A percentile compares a stretch with the other conserved stretches of the same genome.
Evolutionary conservation across 139 green algal species (phyloP).

Genomic region (Tetraselmis striata): DNA sequence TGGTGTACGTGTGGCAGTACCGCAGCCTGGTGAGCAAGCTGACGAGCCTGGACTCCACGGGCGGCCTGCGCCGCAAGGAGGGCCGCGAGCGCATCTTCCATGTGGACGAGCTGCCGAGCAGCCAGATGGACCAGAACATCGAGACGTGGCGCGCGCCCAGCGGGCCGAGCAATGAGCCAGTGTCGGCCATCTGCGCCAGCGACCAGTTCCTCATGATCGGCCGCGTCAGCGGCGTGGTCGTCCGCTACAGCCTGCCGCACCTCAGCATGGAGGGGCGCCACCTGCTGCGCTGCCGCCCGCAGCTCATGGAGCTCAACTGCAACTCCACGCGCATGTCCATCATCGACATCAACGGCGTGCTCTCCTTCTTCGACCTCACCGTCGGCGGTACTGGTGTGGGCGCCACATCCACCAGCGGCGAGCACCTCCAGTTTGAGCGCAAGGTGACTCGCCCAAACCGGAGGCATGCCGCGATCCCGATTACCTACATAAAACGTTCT

Average conservation of each 20-base stretch:
- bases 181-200: constrained; percentile 47
- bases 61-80: neutral
- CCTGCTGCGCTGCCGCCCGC: constrained; percentile 44
- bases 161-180: constrained; percentile 39
- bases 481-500: no score
- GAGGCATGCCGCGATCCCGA: no score
- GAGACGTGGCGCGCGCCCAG: neutral
- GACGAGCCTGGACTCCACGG: constrained; percentile 8
- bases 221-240: constrained; percentile 45
- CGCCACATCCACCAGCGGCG: neutral
- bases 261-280: constrained; percentile 43
- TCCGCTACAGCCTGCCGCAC: constrained; percentile 44
- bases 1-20: constrained; percentile 70
- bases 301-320: constrained; percentile 63
- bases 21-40: constrained; percentile 12
- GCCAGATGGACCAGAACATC: neutral
- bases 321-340: constrained; percentile 53
- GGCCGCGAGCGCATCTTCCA: constrained; percentile 55
- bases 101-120: constrained; percentile 36
- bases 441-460: constrained; percentile 11
- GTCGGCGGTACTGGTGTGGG: constrained; percentile 10
- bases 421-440: constrained; percentile 17
- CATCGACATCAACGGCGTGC: constrained; percentile 69
- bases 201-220: constrained; percentile 52
- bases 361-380: constrained; percentile 61